Evolutionary conservation across 73 alveolate genomes (phyloP).

Genomic region (Paramecium caudatum): DNA sequence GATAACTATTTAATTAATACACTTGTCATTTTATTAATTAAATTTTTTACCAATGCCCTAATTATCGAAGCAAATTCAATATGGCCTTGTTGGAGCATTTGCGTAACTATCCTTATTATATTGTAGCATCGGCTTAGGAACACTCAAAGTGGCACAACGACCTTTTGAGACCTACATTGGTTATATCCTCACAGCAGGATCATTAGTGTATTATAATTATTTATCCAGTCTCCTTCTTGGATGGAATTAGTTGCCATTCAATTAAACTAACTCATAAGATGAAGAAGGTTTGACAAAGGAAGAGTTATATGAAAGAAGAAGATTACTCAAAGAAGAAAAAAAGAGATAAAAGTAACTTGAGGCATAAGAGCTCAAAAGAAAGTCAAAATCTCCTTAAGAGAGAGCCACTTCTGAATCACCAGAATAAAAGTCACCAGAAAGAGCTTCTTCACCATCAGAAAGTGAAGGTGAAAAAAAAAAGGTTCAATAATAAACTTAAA

Average conservation of each 20-base stretch:
- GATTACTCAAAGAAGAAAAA: constrained; percentile 61
- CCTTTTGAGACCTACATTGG: constrained; percentile 62
- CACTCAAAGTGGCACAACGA: constrained; percentile 61
- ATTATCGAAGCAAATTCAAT: constrained; percentile 47
- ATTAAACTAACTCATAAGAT: constrained; percentile 34
- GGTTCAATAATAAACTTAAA: neutral
- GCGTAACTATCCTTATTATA: neutral
- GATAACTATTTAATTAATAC: constrained; percentile 48
- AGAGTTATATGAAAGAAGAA: constrained; percentile 65
- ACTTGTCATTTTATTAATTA: constrained; percentile 50
- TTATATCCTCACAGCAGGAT: neutral
- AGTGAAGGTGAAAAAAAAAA: constrained; percentile 46
- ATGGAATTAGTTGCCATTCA: constrained; percentile 31
- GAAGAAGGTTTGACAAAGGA: constrained; percentile 31
- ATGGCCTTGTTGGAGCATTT: constrained; percentile 55
- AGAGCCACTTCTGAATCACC: constrained; percentile 65
- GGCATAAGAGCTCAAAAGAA: neutral
- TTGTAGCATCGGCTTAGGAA: constrained; percentile 42
- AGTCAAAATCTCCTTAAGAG: constrained; percentile 19
- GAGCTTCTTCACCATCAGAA: constrained; percentile 51
- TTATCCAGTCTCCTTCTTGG: neutral
- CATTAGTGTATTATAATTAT: constrained; percentile 5
- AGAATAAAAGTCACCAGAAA: constrained; percentile 33
- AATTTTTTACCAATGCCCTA: constrained; percentile 29
- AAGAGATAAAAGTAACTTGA: constrained; percentile 40